Evolutionary conservation across 257 asterid genomes (phyloP).

Genomic region (Sherardia arvensis): DNA sequence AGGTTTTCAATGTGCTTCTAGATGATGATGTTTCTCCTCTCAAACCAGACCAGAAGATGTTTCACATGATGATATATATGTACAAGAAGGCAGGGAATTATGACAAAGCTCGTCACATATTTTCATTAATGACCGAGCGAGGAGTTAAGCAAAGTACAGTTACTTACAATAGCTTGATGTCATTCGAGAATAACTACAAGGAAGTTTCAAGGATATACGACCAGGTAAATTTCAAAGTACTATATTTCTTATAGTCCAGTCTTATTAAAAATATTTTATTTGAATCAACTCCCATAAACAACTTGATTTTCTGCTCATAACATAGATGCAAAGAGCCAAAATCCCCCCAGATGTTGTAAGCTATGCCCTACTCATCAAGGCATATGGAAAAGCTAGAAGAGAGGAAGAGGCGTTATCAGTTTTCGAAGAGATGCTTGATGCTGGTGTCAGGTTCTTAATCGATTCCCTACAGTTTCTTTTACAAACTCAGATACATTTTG

Average conservation of each 20-base stretch:
- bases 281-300: neutral
- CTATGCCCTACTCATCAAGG: slow-evolving; percentile 73
- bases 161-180: slow-evolving; percentile 92
- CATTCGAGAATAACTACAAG: slow-evolving; percentile 81
- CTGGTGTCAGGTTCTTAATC: slow-evolving; percentile 72
- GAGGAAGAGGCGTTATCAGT: slow-evolving; percentile 98
- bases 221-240: slow-evolving; percentile 45
- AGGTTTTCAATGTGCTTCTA: slow-evolving; percentile 59
- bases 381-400: slow-evolving; percentile 96
- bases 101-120: slow-evolving; percentile 80
- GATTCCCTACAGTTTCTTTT: slow-evolving; percentile 5
- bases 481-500: neutral
- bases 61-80: slow-evolving; percentile 98
- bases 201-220: slow-evolving; percentile 84
- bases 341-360: slow-evolving; percentile 87
- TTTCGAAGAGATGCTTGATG: slow-evolving; percentile 99
- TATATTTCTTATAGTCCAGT: neutral
- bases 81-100: slow-evolving; percentile 63
- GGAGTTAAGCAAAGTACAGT: slow-evolving; percentile 64
- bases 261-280: neutral
- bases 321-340: slow-evolving; percentile 78
- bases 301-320: neutral
- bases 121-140: slow-evolving; percentile 62
- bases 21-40: slow-evolving; percentile 50
- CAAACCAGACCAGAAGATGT: slow-evolving; percentile 96